A percentile compares a stretch with the other conserved stretches of the same genome.
Evolutionary conservation across 495 filamentous ascomycete genomes (phyloP).

Genomic region (Barbatosphaeria neglecta): DNA sequence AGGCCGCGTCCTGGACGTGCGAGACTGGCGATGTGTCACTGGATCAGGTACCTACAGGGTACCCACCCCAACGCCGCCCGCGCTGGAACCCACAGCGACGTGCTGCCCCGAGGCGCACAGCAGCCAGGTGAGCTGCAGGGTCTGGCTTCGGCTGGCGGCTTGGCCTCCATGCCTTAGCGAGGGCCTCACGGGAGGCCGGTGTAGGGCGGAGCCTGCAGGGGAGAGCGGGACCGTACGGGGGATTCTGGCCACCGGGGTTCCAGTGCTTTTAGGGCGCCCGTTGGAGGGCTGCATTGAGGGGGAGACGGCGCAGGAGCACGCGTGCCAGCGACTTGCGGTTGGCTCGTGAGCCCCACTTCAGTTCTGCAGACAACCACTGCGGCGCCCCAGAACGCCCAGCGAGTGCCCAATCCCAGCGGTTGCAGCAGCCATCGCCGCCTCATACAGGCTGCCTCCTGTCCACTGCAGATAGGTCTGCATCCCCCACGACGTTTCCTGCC

Average conservation of each 20-base stretch:
- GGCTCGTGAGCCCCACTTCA: constrained; percentile 6
- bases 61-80: no score
- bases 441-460: constrained; percentile 20
- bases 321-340: constrained; percentile 5
- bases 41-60: no score
- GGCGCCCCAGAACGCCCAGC: no score
- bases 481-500: constrained; percentile 3
- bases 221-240: not conserved
- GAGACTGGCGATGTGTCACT: no score
- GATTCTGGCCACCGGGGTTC: no score
- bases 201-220: not conserved
- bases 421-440: constrained; percentile 1
- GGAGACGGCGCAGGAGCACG: no score
- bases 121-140: constrained; percentile 1
- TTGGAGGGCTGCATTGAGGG: no score
- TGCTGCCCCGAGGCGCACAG: not conserved
- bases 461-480: constrained; percentile 3
- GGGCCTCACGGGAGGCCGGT: no score
- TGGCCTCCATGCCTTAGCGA: not conserved
- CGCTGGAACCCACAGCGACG: not conserved
- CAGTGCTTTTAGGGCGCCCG: no score
- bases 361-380: no score
- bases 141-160: not conserved
- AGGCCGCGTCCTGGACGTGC: not conserved
- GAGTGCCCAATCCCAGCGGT: constrained; percentile 10